phyloP scores from a whole-genome alignment of 768 basidiomycete genomes.

The Saitozyma podzolica region DNA sequence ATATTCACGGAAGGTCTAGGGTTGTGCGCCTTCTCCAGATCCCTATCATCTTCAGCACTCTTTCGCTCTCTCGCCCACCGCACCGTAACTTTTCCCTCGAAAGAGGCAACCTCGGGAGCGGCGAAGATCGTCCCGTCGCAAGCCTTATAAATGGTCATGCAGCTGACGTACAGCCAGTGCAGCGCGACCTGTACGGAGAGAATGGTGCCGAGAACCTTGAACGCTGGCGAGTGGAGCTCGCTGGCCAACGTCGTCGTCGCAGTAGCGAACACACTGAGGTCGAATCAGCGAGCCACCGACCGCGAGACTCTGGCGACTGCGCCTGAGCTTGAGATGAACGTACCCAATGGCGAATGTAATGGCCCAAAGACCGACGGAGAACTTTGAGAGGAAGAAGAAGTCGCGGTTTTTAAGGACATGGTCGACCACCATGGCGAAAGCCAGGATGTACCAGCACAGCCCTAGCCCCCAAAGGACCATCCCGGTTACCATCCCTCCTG shows the following conservation, averaged over 20 bases:
- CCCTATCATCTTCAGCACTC: too few species aligned
- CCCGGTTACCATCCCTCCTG: slow-evolving; percentile 30
- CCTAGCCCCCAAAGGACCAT: slow-evolving; percentile 51
- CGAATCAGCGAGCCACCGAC: too few species aligned
- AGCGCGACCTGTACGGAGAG: slow-evolving; percentile 36
- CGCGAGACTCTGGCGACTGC: too few species aligned
- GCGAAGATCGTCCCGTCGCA: slow-evolving; percentile 41
- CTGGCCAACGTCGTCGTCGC: slow-evolving; percentile 39
- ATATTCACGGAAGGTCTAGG: too few species aligned
- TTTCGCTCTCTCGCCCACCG: neutral
- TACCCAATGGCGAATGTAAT: slow-evolving; percentile 51
- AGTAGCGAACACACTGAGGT: slow-evolving; percentile 23
- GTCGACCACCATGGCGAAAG: slow-evolving; percentile 30
- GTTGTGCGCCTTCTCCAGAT: too few species aligned
- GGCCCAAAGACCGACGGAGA: slow-evolving; percentile 32
- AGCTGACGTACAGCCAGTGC: slow-evolving; percentile 44
- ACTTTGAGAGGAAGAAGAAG: slow-evolving; percentile 21
- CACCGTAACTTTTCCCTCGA: neutral
- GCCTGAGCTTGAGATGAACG: too few species aligned
- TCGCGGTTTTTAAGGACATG: slow-evolving; percentile 16
- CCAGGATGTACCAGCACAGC: slow-evolving; percentile 44
- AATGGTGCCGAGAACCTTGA: slow-evolving; percentile 45
- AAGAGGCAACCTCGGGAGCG: slow-evolving; percentile 24
- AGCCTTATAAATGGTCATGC: slow-evolving; percentile 29
- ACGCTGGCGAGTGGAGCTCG: slow-evolving; percentile 43